Percentiles rank a stretch among this genome's conserved stretches.
These are phyloP conservation scores for Herpomyces periplanetae DNA, from an alignment of 2,329 filamentous ascomycete genomes.

Conservation along the genomic window DNA sequence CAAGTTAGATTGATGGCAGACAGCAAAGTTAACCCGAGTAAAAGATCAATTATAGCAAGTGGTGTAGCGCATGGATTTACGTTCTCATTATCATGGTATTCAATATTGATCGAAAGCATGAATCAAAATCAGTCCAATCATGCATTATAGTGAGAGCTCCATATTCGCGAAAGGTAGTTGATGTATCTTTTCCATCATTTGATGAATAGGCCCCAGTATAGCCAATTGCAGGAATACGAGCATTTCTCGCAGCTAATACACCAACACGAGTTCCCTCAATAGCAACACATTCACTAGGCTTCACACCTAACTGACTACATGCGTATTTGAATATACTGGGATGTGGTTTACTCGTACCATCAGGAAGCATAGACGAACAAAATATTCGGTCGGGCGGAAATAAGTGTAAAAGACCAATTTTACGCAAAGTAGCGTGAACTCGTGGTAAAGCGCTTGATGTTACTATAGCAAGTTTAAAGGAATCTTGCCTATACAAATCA, in stretches of 20 bases:
- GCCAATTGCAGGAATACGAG: slow-evolving; percentile 38
- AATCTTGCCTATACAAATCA: no score
- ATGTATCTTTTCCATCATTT: slow-evolving; percentile 14
- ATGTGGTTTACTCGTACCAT: slow-evolving; percentile 55
- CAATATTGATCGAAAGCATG: no score
- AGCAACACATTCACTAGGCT: slow-evolving; percentile 28
- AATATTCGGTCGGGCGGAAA: slow-evolving; percentile 34
- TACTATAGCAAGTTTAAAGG: slow-evolving; percentile 49
- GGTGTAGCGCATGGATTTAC: no score
- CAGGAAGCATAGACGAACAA: slow-evolving; percentile 35
- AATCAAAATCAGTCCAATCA: slow-evolving; percentile 11
- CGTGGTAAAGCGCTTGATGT: slow-evolving; percentile 38
- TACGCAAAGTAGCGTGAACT: slow-evolving; percentile 34
- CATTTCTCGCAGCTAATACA: slow-evolving; percentile 31
- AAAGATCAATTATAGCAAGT: no score
- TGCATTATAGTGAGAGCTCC: slow-evolving; percentile 20
- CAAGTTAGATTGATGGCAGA: no score
- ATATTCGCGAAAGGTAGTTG: slow-evolving; percentile 16
- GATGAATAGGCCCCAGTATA: slow-evolving; percentile 63
- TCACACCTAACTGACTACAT: slow-evolving; percentile 28
- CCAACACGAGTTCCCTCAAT: slow-evolving; percentile 69
- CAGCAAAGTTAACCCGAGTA: no score
- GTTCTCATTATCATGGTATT: no score
- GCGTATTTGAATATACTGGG: slow-evolving; percentile 55
- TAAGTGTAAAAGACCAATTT: slow-evolving; percentile 38